Conservation (phyloP, 2,329 filamentous ascomycete genomes). For the Onygenales sp. region DNA sequence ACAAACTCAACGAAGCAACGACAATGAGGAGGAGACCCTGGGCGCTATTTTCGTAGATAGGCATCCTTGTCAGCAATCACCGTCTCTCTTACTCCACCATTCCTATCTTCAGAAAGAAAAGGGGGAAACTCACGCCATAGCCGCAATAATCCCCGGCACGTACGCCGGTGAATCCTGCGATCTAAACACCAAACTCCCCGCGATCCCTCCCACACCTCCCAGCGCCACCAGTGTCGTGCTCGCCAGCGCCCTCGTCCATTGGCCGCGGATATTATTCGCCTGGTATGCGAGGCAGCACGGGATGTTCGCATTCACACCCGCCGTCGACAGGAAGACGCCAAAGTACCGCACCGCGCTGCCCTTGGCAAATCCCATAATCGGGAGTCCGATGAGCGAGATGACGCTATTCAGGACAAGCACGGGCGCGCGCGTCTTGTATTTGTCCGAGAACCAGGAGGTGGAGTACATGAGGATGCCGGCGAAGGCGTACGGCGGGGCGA, state of each 20-base stretch:
- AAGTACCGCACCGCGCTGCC: conserved; percentile 55
- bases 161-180: conserved; percentile 26
- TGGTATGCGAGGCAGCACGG: conserved; percentile 69
- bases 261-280: conserved; percentile 78
- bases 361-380: conserved; percentile 60
- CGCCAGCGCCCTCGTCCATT: conserved; percentile 79
- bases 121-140: conserved; percentile 14
- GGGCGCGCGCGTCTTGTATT: conserved; percentile 55
- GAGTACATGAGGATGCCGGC: conserved; percentile 54
- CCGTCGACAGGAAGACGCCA: conserved; percentile 66
- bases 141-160: conserved; percentile 25
- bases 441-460: conserved; percentile 57
- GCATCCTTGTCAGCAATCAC: conserved; percentile 30
- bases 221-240: conserved; percentile 67
- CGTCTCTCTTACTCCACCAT: not conserved
- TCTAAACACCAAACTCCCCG: conserved; percentile 63
- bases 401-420: conserved; percentile 58
- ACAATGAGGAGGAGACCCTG: conserved; percentile 25
- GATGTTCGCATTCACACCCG: conserved; percentile 68
- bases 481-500: conserved; percentile 60
- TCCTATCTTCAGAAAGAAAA: not conserved
- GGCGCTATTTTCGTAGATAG: conserved; percentile 15
- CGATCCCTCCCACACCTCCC: conserved; percentile 70
- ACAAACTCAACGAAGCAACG: conserved; percentile 19
- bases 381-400: conserved; percentile 57